Evolutionary conservation across 306 rosid genomes (phyloP).

Genomic region (Acacia melanoxylon): DNA sequence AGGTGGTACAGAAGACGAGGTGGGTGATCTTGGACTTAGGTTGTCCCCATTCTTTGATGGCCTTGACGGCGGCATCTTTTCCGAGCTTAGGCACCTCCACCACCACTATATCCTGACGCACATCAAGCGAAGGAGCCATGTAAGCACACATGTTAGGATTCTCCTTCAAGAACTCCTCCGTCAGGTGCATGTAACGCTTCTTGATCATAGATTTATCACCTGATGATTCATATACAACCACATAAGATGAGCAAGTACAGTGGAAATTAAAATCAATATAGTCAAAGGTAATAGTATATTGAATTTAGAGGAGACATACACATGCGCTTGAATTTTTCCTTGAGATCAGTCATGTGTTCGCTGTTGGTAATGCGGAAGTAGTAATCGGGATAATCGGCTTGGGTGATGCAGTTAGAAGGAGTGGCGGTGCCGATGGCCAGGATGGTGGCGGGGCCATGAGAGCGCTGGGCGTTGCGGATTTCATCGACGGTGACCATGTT

Average conservation of each 20-base stretch:
- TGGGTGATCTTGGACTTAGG: slow-evolving; percentile 66
- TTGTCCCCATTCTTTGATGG: slow-evolving; percentile 68
- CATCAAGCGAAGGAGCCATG: slow-evolving; percentile 68
- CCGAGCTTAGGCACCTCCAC: slow-evolving; percentile 65
- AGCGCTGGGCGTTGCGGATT: slow-evolving; percentile 51
- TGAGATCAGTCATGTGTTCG: slow-evolving; percentile 59
- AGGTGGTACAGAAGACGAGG: slow-evolving; percentile 62
- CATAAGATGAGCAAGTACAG: neutral
- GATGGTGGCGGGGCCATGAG: slow-evolving; percentile 57
- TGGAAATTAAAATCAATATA: no score
- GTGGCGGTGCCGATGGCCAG: slow-evolving; percentile 65
- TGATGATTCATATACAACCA: neutral
- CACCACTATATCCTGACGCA: slow-evolving; percentile 56
- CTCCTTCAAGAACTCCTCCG: slow-evolving; percentile 49
- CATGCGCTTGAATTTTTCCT: slow-evolving; percentile 67
- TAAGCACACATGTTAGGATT: slow-evolving; percentile 50
- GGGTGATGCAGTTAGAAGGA: slow-evolving; percentile 40
- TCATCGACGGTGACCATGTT: slow-evolving; percentile 54
- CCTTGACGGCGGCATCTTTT: slow-evolving; percentile 53
- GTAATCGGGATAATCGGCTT: slow-evolving; percentile 58
- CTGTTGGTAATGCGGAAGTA: slow-evolving; percentile 66
- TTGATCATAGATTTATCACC: slow-evolving; percentile 68
- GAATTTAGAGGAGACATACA: slow-evolving; percentile 30
- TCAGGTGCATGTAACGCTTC: slow-evolving; percentile 57
- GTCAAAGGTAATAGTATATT: no score